Base-by-base conservation (phyloP, 2,329 filamentous ascomycete genomes). In the Aspergillus niger region DNA sequence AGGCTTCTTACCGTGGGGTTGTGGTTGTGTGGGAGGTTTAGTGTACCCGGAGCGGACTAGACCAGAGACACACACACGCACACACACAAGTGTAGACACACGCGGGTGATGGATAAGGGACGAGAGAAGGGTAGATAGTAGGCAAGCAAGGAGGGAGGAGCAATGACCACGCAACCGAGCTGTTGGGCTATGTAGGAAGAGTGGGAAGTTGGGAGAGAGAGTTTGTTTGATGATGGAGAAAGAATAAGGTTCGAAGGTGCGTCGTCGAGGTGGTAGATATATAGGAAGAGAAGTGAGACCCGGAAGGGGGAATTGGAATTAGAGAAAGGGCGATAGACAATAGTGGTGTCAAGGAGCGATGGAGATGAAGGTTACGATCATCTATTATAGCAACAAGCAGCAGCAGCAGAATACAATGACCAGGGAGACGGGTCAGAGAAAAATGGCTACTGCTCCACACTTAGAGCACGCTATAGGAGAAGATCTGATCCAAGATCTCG, bases 401-500 rank as follows among this genome's bases (percentile, higher is more conserved):
- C 66, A 66, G 67, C 57, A 64, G 65, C 58, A 62, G 62, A 62
- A 65, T 59, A 64, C 67, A 70, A 71, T 66, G 69, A 70, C 71
- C 70, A 74, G 65, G 70, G 69, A 72, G 71, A 73, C 64, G 71
- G 71, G 67, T 72, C 71, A 66, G 66, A 71, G 65, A 67, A 67
- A 72, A 72, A 70, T 69, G 71, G 65, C 67, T 67, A 63, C 68
- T 62, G 66, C 66, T 69, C 67, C 66, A 68, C 67, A 70, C 65
- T 58, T 62, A 50, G 60, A 67, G 69, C 71, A 72, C 70, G 70
- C 71, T 73, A 74, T 74, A 69, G 65, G 67, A 71, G 72, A 74
- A 74, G 72, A 74, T 74, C 72, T 69, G 72, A 74, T 72, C 72
- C 71, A 74, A 74, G 72, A 75, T 75, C 72, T 75, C 69, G 70